Conservation (phyloP, 2,329 filamentous ascomycete species). For the Penicillium sp. region DNA sequence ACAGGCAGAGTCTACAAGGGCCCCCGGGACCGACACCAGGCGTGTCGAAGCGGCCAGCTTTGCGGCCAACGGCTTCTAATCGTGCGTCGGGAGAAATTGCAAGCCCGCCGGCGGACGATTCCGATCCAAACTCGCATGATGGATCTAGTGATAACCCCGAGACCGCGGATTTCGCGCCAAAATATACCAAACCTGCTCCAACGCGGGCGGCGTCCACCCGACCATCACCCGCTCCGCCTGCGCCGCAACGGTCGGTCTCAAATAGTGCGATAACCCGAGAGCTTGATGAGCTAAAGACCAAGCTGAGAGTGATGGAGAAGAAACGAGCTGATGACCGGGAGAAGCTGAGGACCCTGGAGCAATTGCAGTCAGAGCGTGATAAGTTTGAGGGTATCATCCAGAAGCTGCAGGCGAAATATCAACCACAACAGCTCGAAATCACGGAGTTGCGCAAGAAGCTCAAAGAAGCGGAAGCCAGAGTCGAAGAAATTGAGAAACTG, state of each 20-base stretch:
- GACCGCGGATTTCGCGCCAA: conserved; percentile 28
- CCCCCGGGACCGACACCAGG: conserved; percentile 27
- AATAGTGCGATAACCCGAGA: conserved; percentile 64
- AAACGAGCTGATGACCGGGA: conserved; percentile 86
- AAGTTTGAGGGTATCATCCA: conserved; percentile 79
- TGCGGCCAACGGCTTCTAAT: conserved; percentile 35
- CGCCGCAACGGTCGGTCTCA: conserved; percentile 50
- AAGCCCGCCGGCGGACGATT: conserved; percentile 36
- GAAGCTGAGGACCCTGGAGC: conserved; percentile 77
- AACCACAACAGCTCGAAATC: conserved; percentile 81
- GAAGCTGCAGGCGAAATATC: conserved; percentile 87
- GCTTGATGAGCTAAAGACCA: conserved; percentile 86
- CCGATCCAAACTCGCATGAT: conserved; percentile 34
- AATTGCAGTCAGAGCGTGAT: conserved; percentile 64
- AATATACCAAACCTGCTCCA: conserved; percentile 30
- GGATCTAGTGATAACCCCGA: conserved; percentile 29
- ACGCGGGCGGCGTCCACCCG: conserved; percentile 31
- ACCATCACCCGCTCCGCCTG: conserved; percentile 34
- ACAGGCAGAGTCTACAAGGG: conserved; percentile 37
- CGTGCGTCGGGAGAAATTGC: conserved; percentile 32
- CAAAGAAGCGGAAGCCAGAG: conserved; percentile 73
- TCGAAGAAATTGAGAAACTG: conserved; percentile 72
- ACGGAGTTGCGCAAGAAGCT: conserved; percentile 75
- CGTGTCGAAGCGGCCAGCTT: conserved; percentile 39
- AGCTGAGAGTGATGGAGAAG: conserved; percentile 84